A percentile compares a stretch with the other conserved stretches of the same genome.
phyloP scores from a whole-genome alignment of 1,284 basidiomycete species.

The Tausonia pullulans region DNA sequence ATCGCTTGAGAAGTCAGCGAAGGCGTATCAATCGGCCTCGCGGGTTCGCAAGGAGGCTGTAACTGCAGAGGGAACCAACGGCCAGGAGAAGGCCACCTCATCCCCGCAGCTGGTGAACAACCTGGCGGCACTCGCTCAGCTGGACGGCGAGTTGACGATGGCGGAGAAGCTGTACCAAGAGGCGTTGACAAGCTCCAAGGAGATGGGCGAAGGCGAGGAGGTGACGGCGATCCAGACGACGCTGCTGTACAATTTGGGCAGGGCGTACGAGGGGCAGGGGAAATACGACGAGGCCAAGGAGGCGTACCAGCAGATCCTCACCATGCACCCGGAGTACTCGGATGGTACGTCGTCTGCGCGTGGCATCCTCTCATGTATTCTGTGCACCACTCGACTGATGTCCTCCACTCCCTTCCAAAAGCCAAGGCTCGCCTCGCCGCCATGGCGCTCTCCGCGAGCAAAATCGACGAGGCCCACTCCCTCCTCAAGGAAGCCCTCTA shows the following conservation, averaged over 20 bases:
- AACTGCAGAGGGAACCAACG: slow-evolving; percentile 14
- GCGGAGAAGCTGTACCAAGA: slow-evolving; percentile 50
- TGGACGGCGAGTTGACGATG: slow-evolving; percentile 47
- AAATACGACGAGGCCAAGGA: slow-evolving; percentile 60
- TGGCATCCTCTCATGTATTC: slow-evolving; percentile 7
- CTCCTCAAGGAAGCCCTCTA: slow-evolving; percentile 73
- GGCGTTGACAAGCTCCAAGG: slow-evolving; percentile 49
- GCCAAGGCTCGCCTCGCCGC: slow-evolving; percentile 82
- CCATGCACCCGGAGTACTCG: slow-evolving; percentile 80
- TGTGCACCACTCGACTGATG: neutral
- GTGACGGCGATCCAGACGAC: slow-evolving; percentile 47
- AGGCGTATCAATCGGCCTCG: slow-evolving; percentile 61
- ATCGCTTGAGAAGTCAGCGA: slow-evolving; percentile 56
- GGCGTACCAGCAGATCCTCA: slow-evolving; percentile 71
- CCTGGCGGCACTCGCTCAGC: slow-evolving; percentile 61
- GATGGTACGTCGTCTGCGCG: slow-evolving; percentile 54
- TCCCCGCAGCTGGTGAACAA: slow-evolving; percentile 58
- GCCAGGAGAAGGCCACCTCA: slow-evolving; percentile 19
- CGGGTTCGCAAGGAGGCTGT: slow-evolving; percentile 43
- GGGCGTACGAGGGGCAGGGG: slow-evolving; percentile 72
- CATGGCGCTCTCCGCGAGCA: slow-evolving; percentile 55
- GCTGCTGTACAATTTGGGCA: slow-evolving; percentile 75
- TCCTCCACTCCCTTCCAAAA: slow-evolving; percentile 27
- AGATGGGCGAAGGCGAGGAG: slow-evolving; percentile 39
- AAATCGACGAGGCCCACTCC: slow-evolving; percentile 67